Evolutionary conservation across 495 filamentous ascomycete genomes (phyloP), one percentile per base, ranked within the genome.

Genomic region (Pyronema omphalodes): DNA sequence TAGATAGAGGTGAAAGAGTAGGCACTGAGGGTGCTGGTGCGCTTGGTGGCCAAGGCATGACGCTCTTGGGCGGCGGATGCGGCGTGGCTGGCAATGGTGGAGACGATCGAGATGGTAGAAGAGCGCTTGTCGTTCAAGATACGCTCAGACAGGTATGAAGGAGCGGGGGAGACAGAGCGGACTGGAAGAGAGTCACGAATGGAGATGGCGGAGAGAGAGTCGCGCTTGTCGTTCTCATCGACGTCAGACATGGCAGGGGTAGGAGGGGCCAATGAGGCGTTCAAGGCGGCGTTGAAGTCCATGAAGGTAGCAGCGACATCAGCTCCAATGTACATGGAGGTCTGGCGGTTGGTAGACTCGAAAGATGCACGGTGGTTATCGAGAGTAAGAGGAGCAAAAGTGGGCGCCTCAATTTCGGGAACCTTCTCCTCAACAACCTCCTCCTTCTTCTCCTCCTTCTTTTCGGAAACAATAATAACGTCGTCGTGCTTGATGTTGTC

Each of bases 91-190:
- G 39, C 39, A 46, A 55, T 51, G 48, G 36, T 51, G 43, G 48
- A 55, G 54, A 39, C 17, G 54, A 18, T 52, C 6, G 48, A 55
- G 19, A 55, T 15, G 33, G 48, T 51, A 3, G 46, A 52, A 11
- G 17, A 11, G 15, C 52, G 52, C 14, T 39, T 44, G 15, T 12
- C 1, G 43, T 44, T 46, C n/a, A n/a, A 41, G 39, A 17, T 46
- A 23, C 9, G 19, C 35, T 40, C 17, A 37, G 37, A n/a, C n/a
- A 41, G 7, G 43, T 41, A 18, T 8, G 11, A 19, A 43, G 50
- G 50, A 14, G 50, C 37, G 11, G 50, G 50, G 50, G 50, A 40
- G 7, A 33, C 17, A 17, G 14, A 52, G 14, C 50, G 50, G 15
- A 14, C 11, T 1, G 50, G 50, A n/a, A 8, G 15, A 33, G 48